These are phyloP conservation scores for Metroxylon sagu DNA, from an alignment of 176 grass and related monocot species.

Conservation along the genomic window DNA sequence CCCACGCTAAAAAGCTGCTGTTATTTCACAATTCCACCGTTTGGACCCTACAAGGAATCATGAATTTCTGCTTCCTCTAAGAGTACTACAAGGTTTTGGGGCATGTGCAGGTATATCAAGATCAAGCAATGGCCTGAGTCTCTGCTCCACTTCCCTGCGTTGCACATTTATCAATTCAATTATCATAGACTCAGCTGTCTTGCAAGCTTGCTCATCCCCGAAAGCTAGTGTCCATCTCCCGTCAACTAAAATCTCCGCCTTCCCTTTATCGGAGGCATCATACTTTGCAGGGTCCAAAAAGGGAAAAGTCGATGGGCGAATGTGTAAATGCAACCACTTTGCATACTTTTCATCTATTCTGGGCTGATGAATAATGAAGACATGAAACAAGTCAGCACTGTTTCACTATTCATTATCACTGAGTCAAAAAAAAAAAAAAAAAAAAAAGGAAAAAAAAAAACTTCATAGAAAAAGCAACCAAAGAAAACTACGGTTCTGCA, in stretches of 20 bases:
- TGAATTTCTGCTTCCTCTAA: neutral
- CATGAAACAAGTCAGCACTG: slow-evolving; percentile 16
- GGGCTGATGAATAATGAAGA: slow-evolving; percentile 53
- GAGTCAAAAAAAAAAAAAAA: neutral
- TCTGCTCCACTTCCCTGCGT: slow-evolving; percentile 35
- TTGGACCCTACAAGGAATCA: slow-evolving; percentile 1
- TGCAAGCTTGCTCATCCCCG: slow-evolving; percentile 60
- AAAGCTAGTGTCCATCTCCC: slow-evolving; percentile 98
- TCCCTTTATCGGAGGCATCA: slow-evolving; percentile 34
- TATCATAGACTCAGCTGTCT: slow-evolving; percentile 62
- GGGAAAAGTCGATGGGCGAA: slow-evolving; percentile 62
- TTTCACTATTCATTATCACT: neutral
- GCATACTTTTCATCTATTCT: slow-evolving; percentile 68
- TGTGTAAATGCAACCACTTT: slow-evolving; percentile 93
- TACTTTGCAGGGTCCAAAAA: slow-evolving; percentile 73
- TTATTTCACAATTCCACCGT: neutral
- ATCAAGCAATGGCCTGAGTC: slow-evolving; percentile 54
- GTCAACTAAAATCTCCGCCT: slow-evolving; percentile 78
- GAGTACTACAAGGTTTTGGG: neutral
- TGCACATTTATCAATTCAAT: slow-evolving; percentile 57
- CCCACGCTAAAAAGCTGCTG: neutral
- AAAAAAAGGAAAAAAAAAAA: no score
- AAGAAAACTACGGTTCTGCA: no score
- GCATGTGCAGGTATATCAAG: slow-evolving; percentile 17
- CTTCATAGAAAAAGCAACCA: no score